Base-by-base conservation (phyloP, 192 early-diverging fungal genomes). In the Coemansia furcata region DNA sequence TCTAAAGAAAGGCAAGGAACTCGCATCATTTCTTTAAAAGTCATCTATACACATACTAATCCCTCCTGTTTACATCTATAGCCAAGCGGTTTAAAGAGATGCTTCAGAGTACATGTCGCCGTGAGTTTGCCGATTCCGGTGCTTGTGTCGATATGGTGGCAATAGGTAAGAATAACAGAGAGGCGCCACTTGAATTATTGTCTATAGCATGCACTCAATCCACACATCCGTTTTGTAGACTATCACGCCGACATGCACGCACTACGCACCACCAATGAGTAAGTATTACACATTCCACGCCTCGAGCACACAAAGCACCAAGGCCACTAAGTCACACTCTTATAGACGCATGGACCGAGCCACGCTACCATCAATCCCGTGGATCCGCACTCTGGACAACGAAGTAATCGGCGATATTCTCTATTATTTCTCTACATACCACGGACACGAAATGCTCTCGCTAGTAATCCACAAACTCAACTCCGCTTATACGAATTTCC, bases 381-480 rank as follows among this genome's bases (percentile, higher is more conserved):
- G 80, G 80, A 83, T 83, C 52, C 72, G 80, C 19, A 69, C 80
- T 3, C 43, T 83, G 59, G 72, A 83, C 54, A 77, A 83, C 66
- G 76, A 83, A 21, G 63, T 74, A 11, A 72, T 83, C 38, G 80
- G 80, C 52, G 75, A 83, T 38, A 83, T 83, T 26, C 59, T 83
- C 23, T 83, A 83, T 43, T 83, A 78, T 55, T 83, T 77, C 36
- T 72, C 80, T 6, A 68, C 72, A 0, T 74, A 55, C 33, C 85
- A 86, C 67, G 86, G 86, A 7, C 66, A 73, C 35, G 44, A 62
- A n/a, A 85, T 90, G 39, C 74, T 87, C 2, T 62, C 73, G 0
- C 84, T 86, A 62, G 84, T 89, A 11, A 86, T 82, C 1, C 57
- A 65, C 8, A 85, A 89, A 59, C 74, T 84, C 30, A 90, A 88